Conservation (phyloP, 1,139 yeast species). For the Kluyveromyces sp. region DNA sequence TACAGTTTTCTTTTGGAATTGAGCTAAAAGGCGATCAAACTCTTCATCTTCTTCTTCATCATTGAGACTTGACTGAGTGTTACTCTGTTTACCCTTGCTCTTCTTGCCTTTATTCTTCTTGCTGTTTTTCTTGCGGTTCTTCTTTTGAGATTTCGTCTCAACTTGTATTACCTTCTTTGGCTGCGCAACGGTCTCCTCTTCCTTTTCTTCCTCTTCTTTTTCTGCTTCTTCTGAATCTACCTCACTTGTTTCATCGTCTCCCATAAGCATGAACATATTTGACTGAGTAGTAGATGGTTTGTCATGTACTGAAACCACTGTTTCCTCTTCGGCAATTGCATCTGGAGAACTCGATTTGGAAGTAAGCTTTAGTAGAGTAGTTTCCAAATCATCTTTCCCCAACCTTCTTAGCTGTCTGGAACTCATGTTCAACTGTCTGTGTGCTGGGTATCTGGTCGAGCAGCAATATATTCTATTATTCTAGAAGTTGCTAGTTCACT, state of each 20-base stretch:
- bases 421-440: constrained; percentile 41
- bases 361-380: constrained; percentile 16
- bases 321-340: constrained; percentile 11
- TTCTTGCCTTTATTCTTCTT: constrained; percentile 8
- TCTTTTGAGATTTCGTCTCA: constrained; percentile 12
- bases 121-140: constrained; percentile 20
- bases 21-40: constrained; percentile 25
- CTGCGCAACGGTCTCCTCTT: constrained; percentile 8
- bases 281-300: constrained; percentile 18
- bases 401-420: constrained; percentile 56
- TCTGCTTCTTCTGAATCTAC: constrained; percentile 28
- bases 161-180: constrained; percentile 10
- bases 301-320: constrained; percentile 2
- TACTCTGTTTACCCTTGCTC: constrained; percentile 9
- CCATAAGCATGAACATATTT: constrained; percentile 50
- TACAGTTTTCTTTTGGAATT: constrained; percentile 23
- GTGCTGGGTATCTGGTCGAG: too few species aligned
- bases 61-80: constrained; percentile 13
- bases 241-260: constrained; percentile 27
- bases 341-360: constrained; percentile 6
- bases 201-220: constrained; percentile 25
- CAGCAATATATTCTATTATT: too few species aligned
- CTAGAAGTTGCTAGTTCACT: too few species aligned
- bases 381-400: constrained; percentile 34
- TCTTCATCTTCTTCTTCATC: constrained; percentile 23